Conservation (phyloP, 306 rosid genomes). For the Prunus campanulata region DNA sequence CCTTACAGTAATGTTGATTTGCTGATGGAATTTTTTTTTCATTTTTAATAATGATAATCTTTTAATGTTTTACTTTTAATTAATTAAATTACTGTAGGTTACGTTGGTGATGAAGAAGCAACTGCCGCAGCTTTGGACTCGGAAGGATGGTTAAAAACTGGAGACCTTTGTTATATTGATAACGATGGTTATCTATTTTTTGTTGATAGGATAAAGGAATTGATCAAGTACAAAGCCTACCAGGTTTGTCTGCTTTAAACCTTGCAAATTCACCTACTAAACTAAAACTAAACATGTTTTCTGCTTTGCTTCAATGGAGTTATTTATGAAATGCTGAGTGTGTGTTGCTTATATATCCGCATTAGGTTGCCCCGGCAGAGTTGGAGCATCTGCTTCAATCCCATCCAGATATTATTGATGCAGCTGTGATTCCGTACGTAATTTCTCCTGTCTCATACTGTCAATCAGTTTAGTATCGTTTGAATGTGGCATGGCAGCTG, state of each 20-base stretch:
- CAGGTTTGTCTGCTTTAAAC: conserved; percentile 18
- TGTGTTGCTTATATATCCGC: neutral
- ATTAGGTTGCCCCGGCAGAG: conserved; percentile 74
- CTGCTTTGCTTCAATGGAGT: neutral
- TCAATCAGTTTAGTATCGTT: neutral
- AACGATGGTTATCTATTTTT: conserved; percentile 26
- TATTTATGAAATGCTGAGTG: neutral
- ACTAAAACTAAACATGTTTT: neutral
- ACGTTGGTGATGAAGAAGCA: conserved; percentile 28
- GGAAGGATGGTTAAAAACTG: conserved; percentile 38
- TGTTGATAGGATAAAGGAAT: conserved; percentile 34
- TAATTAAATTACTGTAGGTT: conserved; percentile 9
- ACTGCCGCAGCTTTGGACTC: conserved; percentile 15
- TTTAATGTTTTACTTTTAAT: neutral
- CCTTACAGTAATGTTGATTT: too few relatives aligned
- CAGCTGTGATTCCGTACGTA: conserved; percentile 65
- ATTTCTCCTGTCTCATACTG: neutral
- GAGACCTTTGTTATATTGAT: conserved; percentile 32
- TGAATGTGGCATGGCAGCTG: neutral
- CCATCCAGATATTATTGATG: conserved; percentile 54
- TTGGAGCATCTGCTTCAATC: conserved; percentile 60
- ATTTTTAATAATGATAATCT: neutral
- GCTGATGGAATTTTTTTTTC: neutral
- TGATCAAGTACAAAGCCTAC: conserved; percentile 35
- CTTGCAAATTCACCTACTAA: neutral